Conservation (phyloP, 73 alveolate genomes). For the Stentor roeselii region DNA sequence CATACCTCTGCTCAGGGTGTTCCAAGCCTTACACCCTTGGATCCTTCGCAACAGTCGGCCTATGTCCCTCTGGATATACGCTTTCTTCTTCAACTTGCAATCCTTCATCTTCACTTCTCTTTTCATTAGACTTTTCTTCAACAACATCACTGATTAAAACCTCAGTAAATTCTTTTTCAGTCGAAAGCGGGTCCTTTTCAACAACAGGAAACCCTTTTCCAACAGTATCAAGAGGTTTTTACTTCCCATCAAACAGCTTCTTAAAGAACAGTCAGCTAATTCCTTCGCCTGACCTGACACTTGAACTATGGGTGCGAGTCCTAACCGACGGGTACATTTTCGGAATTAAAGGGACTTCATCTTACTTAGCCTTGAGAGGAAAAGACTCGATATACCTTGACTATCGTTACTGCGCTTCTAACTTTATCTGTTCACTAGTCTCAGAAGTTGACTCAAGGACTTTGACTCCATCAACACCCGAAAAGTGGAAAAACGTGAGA, state of each 20-base stretch:
- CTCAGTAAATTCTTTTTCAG: neutral
- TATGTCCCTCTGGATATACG: neutral
- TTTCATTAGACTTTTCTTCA: neutral
- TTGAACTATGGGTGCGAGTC: neutral
- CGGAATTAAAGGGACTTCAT: no score
- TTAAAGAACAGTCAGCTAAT: neutral
- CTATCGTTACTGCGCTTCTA: neutral
- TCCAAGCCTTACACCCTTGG: no score
- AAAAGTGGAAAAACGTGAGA: neutral
- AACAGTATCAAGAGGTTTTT: no score
- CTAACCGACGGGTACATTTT: neutral
- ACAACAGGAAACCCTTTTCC: no score
- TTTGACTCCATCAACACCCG: neutral
- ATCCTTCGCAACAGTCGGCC: no score
- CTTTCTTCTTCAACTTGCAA: neutral
- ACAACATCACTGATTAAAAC: neutral
- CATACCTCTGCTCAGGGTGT: no score
- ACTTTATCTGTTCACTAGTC: neutral
- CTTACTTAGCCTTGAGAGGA: no score
- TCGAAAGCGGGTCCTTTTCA: neutral
- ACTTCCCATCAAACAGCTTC: neutral
- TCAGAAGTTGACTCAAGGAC: neutral
- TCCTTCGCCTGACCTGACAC: neutral
- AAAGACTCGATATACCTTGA: no score
- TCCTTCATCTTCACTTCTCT: neutral